A percentile compares a stretch with the other conserved stretches of the same genome.
These are phyloP conservation scores for Leptomonas seymouri DNA, from an alignment of 208 protist genomes.

Conservation along the genomic window DNA sequence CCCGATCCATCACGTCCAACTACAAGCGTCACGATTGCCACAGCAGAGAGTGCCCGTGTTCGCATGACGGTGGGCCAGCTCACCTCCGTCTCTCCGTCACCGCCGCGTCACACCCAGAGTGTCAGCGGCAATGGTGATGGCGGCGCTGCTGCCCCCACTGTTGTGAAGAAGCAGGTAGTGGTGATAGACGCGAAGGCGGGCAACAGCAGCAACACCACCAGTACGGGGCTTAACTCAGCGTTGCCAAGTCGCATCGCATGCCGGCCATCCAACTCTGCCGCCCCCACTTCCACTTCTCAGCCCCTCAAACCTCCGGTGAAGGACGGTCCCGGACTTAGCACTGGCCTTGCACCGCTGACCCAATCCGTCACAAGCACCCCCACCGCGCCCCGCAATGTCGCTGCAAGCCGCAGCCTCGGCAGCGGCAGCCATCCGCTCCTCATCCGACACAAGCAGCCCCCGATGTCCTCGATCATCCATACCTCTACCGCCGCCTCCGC, in stretches of 20 bases:
- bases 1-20: constrained; percentile 16
- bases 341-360: not conserved
- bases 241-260: not conserved
- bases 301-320: not conserved
- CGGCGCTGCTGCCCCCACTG: not conserved
- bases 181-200: not conserved
- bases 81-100: constrained; percentile 23
- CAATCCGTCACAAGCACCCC: not conserved
- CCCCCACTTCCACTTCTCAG: constrained; percentile 1
- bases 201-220: not conserved
- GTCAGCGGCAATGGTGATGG: not conserved
- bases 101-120: not conserved
- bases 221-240: not conserved
- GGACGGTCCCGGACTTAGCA: not conserved
- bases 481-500: not conserved
- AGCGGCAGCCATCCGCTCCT: constrained; percentile 3
- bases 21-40: not conserved
- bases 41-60: not conserved
- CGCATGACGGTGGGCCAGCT: constrained; percentile 12
- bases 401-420: not conserved
- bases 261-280: not conserved
- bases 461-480: not conserved
- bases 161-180: constrained; percentile 13
- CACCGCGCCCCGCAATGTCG: not conserved
- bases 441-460: constrained; percentile 10